A percentile compares a stretch with the other conserved stretches of the same genome.
phyloP scores from a whole-genome alignment of 2,329 filamentous ascomycete species.

The Ceratocystis colombiana region DNA sequence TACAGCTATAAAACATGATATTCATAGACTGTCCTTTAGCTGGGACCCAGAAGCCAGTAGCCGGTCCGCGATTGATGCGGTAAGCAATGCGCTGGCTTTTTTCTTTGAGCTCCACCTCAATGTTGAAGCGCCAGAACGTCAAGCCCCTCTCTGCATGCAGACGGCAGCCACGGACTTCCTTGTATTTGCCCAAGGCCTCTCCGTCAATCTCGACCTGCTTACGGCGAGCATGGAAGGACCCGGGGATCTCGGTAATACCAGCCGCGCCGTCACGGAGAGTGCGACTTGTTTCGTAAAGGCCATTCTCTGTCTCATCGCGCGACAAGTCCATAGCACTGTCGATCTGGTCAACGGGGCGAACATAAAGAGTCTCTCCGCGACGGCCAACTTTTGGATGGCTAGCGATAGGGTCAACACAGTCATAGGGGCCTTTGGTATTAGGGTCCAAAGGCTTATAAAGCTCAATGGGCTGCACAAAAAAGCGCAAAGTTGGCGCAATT shows the following conservation, averaged over 20 bases:
- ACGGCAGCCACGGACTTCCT: conserved; percentile 70
- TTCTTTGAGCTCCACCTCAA: conserved; percentile 75
- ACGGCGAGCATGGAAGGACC: conserved; percentile 45
- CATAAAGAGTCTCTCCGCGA: conserved; percentile 75
- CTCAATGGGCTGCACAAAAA: conserved; percentile 82
- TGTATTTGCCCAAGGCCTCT: conserved; percentile 69
- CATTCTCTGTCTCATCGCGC: conserved; percentile 64
- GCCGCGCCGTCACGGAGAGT: conserved; percentile 42
- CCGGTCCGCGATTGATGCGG: conserved; percentile 83
- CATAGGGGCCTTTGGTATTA: conserved; percentile 52
- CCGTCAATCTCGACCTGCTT: conserved; percentile 55
- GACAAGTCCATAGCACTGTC: conserved; percentile 71
- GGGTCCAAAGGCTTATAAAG: conserved; percentile 52
- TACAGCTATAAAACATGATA: conserved; percentile 97
- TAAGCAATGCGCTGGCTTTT: conserved; percentile 83
- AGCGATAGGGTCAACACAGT: conserved; percentile 82
- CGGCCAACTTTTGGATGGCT: conserved; percentile 78
- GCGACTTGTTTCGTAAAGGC: conserved; percentile 63
- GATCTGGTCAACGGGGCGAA: conserved; percentile 78
- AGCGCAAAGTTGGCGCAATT: conserved; percentile 63
- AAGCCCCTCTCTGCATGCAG: conserved; percentile 76
- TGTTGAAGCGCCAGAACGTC: conserved; percentile 95
- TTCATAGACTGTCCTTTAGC: conserved; percentile 81
- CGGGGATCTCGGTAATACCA: conserved; percentile 41
- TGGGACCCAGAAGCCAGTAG: conserved; percentile 90